Evolutionary conservation across 1,284 basidiomycete genomes (phyloP), one percentile per base, ranked within the genome.

Genomic region (Megacollybia platyphylla): DNA sequence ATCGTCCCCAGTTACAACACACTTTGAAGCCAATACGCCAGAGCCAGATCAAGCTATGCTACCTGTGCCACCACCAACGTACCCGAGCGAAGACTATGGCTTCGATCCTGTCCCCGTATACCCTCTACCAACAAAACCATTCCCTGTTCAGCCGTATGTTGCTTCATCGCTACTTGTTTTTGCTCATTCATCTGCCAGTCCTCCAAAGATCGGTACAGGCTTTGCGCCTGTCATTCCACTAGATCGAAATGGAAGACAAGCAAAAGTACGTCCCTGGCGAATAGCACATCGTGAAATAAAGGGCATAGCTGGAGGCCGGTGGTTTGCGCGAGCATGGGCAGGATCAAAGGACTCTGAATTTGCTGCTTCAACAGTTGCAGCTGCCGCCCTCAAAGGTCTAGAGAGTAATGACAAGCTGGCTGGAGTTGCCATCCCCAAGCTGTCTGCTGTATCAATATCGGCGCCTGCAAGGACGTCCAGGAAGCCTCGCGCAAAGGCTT

Each of bases 291-390:
- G 84, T 40, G 84, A 87, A 56, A 74, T 87, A 39, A 67, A 80
- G 35, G 84, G 83, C 7, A 84, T 87, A 43, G 84, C 77, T 27
- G 83, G 83, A 9, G 83, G 83, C 2, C 71, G 83, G 24, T 87
- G 84, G 84, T 79, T 86, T 51, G 61, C 75, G 6, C 70, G 70
- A 24, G 63, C 79, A 9, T 87, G 82, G 83, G 79, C 82, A 9
- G 84, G 82, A n/a, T 77, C 78, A 46, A 85, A 83, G 57, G 79
- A 83, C 36, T 84, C 80, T 9, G 72, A 79, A 46, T 76, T 70
- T 44, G 70, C 68, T 4, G 49, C 54, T 11, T 54, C 55, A 30
- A 46, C 57, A 29, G 55, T 46, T 37, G 51, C 54, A 18, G 43
- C 53, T 11, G 49, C 52, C 24, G 50, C 53, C 32, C 47, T 57